Base-by-base conservation (phyloP, 768 basidiomycete genomes). In the Lactarius hengduanensis region DNA sequence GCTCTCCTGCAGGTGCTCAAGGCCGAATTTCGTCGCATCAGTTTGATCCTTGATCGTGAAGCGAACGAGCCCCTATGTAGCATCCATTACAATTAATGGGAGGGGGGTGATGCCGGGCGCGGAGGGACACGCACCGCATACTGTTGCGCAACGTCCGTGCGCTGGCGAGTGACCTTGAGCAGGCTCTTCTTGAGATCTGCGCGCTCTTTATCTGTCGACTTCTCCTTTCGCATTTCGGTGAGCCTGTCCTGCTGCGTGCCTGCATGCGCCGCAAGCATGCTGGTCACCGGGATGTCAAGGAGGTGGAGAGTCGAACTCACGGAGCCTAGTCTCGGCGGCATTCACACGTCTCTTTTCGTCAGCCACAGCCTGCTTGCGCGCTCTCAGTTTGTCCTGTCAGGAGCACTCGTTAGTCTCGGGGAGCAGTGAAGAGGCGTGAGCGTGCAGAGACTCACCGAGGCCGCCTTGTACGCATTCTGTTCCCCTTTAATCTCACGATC, bases 1-100 rank as follows among this genome's bases (percentile, higher is more conserved):
- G 34, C 80, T 79, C 32, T 86, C 78, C 71, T 93, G 92, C 28
- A 91, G 62, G 62, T 81, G 84, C 68, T 86, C 80, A 38, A 94
- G 79, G 7, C 86, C 88, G 4, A 81, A 76, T 5, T 78, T 79
- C 1, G 88, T 86, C 32, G 83, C 84, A 32, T 83, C 81, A 1
- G 73, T 74, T 74, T 90, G 89, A 61, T 90, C 86, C 11, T 74
- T 72, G 53, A 90, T 84, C 9, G 86, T 80, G 10, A 79, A 77
- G 18, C 79, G 80, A 41, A 86, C 81, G 13, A 87, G 79, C 61
- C 78, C 79, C 90, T 90, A 59, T 15, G 28, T n/a, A 32, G 58
- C 18, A 26, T 41, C 62, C 60, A 71, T 15, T 13, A 53, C 26
- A 53, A 13, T 26, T 15, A 53, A 53, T 0, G 4, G 47, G 57